Percentiles rank a stretch among this genome's conserved stretches.
phyloP scores from a whole-genome alignment of 2,329 filamentous ascomycete genomes.

The Bipolaris zeicola region DNA sequence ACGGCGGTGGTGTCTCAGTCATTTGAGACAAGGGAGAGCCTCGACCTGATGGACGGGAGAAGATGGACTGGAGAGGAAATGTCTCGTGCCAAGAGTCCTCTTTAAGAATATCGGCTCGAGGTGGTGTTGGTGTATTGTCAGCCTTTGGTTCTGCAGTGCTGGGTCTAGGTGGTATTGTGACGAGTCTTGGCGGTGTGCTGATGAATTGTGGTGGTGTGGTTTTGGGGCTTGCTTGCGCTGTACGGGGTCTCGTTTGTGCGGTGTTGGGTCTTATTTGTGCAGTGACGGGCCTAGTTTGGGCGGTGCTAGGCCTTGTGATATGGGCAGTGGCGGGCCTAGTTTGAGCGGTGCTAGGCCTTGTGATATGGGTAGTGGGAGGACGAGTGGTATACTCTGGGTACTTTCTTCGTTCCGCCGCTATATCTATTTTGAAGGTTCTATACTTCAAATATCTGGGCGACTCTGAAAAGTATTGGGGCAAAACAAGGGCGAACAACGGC shows the following conservation, averaged over 20 bases:
- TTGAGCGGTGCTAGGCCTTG: neutral
- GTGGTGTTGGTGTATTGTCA: neutral
- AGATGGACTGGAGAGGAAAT: conserved; percentile 8
- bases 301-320: neutral
- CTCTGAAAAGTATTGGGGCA: conserved; percentile 46
- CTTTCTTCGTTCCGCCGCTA: conserved; percentile 21
- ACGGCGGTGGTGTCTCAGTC: neutral
- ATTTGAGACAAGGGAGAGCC: conserved; percentile 5
- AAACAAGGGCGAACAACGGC: conserved; percentile 42
- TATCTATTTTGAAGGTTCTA: conserved; percentile 27
- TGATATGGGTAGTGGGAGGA: conserved; percentile 1
- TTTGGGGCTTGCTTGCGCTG: neutral
- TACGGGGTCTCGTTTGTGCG: neutral
- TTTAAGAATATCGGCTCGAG: neutral
- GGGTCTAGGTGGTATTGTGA: neutral
- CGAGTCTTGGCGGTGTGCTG: too few species aligned
- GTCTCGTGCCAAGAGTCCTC: neutral
- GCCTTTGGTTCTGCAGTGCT: neutral
- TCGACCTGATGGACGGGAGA: conserved; percentile 21
- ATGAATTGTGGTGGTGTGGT: neutral
- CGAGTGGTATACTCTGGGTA: conserved; percentile 16
- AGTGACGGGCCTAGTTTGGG: neutral
- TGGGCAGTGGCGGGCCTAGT: neutral
- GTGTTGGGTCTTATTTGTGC: neutral
- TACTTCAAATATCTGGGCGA: conserved; percentile 21